Conservation (phyloP, 768 basidiomycete genomes). For the Psilocybe cubensis region DNA sequence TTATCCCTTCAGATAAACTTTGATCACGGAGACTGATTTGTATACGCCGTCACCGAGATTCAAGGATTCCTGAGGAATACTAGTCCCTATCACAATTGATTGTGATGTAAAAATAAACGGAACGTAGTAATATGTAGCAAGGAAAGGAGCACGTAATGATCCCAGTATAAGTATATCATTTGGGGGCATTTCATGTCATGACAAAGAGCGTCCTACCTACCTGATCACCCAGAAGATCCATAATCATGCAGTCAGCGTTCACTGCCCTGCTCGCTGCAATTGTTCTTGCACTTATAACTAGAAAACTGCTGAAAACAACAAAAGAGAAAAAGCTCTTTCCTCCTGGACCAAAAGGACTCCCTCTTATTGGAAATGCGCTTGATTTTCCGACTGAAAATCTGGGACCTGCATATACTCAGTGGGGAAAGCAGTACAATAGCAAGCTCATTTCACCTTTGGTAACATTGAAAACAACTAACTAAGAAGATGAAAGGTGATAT, state of each 20-base stretch:
- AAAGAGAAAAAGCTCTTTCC: neutral
- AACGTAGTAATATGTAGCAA: neutral
- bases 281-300: neutral
- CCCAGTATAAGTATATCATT: no score
- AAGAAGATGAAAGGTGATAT: slow-evolving; percentile 6
- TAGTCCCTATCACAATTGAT: no score
- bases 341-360: slow-evolving; percentile 26
- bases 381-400: slow-evolving; percentile 14
- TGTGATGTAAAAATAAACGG: no score
- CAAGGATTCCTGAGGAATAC: no score
- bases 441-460: neutral
- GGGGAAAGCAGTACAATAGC: slow-evolving; percentile 6
- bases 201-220: no score
- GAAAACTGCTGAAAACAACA: neutral
- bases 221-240: neutral
- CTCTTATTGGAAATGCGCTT: slow-evolving; percentile 29
- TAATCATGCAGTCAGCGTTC: neutral
- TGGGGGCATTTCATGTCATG: no score
- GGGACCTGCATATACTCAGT: neutral
- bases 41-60: no score
- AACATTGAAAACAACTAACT: neutral
- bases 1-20: no score
- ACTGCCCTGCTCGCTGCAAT: neutral
- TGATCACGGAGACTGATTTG: no score
- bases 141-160: no score